phyloP scores from a whole-genome alignment of 441 rosid species.

The Erodium trifolium region DNA sequence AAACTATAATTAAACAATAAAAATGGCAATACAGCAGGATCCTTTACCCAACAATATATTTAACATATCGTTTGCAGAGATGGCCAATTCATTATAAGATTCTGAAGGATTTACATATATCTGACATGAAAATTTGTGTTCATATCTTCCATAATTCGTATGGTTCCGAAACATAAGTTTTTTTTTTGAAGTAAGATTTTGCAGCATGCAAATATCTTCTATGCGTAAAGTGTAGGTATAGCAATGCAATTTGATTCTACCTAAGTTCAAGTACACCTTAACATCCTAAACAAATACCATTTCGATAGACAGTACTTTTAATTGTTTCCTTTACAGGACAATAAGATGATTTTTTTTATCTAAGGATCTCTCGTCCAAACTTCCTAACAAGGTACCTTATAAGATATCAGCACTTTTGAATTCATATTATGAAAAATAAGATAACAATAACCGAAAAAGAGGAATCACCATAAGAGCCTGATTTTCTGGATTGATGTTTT shows the following conservation, averaged over 20 bases:
- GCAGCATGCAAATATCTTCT: background rate
- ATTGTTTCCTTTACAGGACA: background rate
- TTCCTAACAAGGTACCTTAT: background rate
- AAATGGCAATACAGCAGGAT: too few relatives aligned
- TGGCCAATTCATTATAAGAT: background rate
- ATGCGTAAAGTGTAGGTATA: background rate
- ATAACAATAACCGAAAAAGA: background rate
- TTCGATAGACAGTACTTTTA: background rate
- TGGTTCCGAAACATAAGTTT: background rate
- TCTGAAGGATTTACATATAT: too few relatives aligned
- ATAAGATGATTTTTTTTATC: background rate
- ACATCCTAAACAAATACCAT: background rate
- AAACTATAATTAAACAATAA: too few relatives aligned
- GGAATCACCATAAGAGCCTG: slow-evolving; percentile 50
- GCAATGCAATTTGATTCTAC: too few relatives aligned
- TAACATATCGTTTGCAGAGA: background rate
- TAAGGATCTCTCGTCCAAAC: background rate
- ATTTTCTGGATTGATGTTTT: slow-evolving; percentile 43
- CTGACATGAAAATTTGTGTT: too few relatives aligned
- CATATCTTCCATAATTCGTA: too few relatives aligned
- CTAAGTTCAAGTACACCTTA: background rate
- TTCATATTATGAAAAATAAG: background rate
- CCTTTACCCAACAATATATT: background rate
- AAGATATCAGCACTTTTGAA: background rate
- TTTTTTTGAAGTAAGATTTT: too few relatives aligned